Percentiles rank a stretch among this genome's conserved stretches.
These are phyloP conservation scores for Leishmania major DNA, from an alignment of 208 protist species.

Conservation along the genomic window DNA sequence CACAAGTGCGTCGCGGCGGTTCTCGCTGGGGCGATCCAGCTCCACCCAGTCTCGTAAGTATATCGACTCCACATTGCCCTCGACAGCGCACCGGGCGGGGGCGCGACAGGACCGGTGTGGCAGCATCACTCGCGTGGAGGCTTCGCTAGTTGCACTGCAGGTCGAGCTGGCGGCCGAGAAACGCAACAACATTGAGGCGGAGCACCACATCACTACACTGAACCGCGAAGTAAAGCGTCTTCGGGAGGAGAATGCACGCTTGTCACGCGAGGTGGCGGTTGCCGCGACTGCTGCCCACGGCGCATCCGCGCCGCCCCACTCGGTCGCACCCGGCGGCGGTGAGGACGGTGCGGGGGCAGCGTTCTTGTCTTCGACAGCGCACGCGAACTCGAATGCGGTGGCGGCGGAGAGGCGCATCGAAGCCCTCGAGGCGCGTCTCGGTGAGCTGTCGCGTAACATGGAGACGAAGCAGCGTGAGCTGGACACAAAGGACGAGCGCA, in stretches of 20 bases:
- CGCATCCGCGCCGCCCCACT: background rate
- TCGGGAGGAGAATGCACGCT: slow-evolving; percentile 39
- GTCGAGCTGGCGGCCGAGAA: slow-evolving; percentile 75
- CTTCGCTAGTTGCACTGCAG: slow-evolving; percentile 47
- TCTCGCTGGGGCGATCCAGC: background rate
- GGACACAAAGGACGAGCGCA: slow-evolving; percentile 65
- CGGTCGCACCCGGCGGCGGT: background rate
- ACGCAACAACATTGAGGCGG: slow-evolving; percentile 70
- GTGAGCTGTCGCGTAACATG: slow-evolving; percentile 38
- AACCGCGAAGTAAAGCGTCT: slow-evolving; percentile 52
- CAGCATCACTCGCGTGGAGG: slow-evolving; percentile 46
- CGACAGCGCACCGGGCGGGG: background rate
- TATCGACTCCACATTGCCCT: background rate
- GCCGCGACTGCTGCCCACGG: background rate
- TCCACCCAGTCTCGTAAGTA: background rate
- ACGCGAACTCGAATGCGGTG: slow-evolving; percentile 13
- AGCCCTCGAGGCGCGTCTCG: slow-evolving; percentile 51
- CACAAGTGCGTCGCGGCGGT: background rate
- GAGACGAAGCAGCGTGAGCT: slow-evolving; percentile 49
- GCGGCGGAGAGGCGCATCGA: slow-evolving; percentile 19
- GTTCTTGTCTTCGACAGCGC: background rate
- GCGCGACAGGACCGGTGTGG: slow-evolving; percentile 5
- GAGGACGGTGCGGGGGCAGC: background rate
- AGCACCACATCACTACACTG: slow-evolving; percentile 50
- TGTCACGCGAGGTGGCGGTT: slow-evolving; percentile 29